These are phyloP conservation scores for Epichloe elymi DNA, from an alignment of 2,329 filamentous ascomycete species.

Conservation along the genomic window DNA sequence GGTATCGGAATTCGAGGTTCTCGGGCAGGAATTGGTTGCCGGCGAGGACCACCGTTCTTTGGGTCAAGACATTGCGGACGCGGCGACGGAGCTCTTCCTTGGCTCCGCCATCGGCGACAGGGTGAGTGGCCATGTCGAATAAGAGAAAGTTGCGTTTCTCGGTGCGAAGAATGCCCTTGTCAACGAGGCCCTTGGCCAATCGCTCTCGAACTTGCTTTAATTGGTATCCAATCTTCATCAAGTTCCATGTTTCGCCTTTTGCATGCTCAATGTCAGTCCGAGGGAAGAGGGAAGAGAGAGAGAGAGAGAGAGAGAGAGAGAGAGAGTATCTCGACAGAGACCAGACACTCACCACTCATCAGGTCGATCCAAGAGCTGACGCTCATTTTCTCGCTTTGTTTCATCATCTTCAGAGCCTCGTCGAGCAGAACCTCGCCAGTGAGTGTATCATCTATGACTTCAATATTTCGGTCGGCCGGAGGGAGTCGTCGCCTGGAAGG, in stretches of 20 bases:
- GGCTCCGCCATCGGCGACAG: constrained; percentile 87
- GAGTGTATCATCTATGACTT: constrained; percentile 91
- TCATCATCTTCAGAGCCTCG: constrained; percentile 99
- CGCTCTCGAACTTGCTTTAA: constrained; percentile 98
- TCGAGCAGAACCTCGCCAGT: constrained; percentile 95
- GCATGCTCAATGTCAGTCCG: constrained; percentile 3
- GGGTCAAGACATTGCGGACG: constrained; percentile 83
- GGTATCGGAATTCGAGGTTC: constrained; percentile 84
- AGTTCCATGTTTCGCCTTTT: constrained; percentile 93
- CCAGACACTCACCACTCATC: constrained; percentile 67
- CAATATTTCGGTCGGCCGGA: constrained; percentile 83
- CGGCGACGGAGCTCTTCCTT: constrained; percentile 95
- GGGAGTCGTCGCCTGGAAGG: constrained; percentile 83
- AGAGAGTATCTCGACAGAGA: neutral
- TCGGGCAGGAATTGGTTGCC: constrained; percentile 83
- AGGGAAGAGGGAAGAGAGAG: neutral
- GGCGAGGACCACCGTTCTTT: constrained; percentile 83
- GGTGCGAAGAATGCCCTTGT: constrained; percentile 95
- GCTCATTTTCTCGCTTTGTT: constrained; percentile 99
- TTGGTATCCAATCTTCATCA: constrained; percentile 99
- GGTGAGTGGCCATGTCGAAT: constrained; percentile 99
- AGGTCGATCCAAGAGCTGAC: constrained; percentile 98
- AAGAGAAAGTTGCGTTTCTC: constrained; percentile 99
- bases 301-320: neutral
- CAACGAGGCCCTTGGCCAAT: constrained; percentile 90